Conservation (phyloP, 2,329 filamentous ascomycete species). For the Parasarocladium wereldwijsianum region DNA sequence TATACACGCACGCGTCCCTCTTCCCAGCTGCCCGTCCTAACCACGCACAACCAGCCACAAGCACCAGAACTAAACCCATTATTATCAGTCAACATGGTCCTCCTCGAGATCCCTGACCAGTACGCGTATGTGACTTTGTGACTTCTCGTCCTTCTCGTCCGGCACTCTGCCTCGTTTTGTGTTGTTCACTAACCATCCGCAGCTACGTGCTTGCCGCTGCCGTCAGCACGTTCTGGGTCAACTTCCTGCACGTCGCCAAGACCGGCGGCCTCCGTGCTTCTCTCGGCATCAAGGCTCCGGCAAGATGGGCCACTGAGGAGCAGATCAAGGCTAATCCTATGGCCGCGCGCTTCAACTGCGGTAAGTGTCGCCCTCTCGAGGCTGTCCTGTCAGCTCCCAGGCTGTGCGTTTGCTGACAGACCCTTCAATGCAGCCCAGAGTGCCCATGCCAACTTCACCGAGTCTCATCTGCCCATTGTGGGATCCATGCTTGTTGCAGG, state of each 20-base stretch:
- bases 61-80: too few relatives aligned
- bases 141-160: background rate
- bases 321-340: conserved; percentile 37
- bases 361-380: conserved; percentile 15
- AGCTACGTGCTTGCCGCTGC: conserved; percentile 49
- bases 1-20: too few relatives aligned
- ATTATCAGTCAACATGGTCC: conserved; percentile 21
- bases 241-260: conserved; percentile 33
- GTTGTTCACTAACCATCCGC: conserved; percentile 2
- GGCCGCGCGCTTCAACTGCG: conserved; percentile 48
- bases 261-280: conserved; percentile 34
- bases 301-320: conserved; percentile 38
- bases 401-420: background rate
- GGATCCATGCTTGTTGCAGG: conserved; percentile 40
- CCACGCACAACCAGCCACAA: too few relatives aligned
- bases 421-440: conserved; percentile 31
- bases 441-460: conserved; percentile 48
- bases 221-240: conserved; percentile 42
- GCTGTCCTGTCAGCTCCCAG: background rate
- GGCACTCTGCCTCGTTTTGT: background rate
- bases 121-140: conserved; percentile 29
- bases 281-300: conserved; percentile 41
- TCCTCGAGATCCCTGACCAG: conserved; percentile 29
- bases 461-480: conserved; percentile 42
- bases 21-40: too few relatives aligned